phyloP scores from a whole-genome alignment of 768 basidiomycete species.

The Pulveroboletus sp. region DNA sequence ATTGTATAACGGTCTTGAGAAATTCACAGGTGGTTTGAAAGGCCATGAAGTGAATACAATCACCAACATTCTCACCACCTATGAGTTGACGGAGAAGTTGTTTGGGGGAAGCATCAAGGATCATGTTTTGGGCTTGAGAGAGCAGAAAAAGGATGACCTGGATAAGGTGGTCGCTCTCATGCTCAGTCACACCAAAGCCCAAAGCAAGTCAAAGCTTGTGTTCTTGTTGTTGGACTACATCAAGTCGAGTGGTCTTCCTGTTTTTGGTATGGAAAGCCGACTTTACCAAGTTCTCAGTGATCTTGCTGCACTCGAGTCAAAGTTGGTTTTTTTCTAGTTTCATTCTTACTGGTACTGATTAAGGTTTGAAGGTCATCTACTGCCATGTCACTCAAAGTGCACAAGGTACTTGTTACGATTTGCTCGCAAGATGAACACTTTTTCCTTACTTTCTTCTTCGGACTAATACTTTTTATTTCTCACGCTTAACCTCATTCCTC shows the following conservation, averaged over 20 bases:
- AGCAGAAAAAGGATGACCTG: slow-evolving; percentile 88
- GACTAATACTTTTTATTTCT: too few relatives aligned
- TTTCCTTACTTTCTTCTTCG: too few relatives aligned
- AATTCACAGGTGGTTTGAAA: slow-evolving; percentile 80
- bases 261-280: slow-evolving; percentile 70
- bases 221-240: slow-evolving; percentile 86
- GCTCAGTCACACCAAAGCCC: slow-evolving; percentile 93
- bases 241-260: slow-evolving; percentile 74
- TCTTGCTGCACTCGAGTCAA: slow-evolving; percentile 85
- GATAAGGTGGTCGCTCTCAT: slow-evolving; percentile 86
- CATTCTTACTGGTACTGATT: slow-evolving; percentile 4
- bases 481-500: too few relatives aligned
- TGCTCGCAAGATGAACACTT: too few relatives aligned
- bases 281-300: slow-evolving; percentile 76
- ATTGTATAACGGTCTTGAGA: slow-evolving; percentile 73
- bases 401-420: too few relatives aligned
- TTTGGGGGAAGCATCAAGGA: slow-evolving; percentile 95
- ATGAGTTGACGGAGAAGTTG: slow-evolving; percentile 84
- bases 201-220: slow-evolving; percentile 87
- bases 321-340: slow-evolving; percentile 45
- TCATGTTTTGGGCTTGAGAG: slow-evolving; percentile 84
- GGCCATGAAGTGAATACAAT: slow-evolving; percentile 80
- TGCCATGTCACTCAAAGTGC: slow-evolving; percentile 88
- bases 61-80: slow-evolving; percentile 72
- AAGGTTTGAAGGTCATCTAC: slow-evolving; percentile 68